A percentile compares a stretch with the other conserved stretches of the same genome.
Conservation (phyloP, 225 moss, liverwort and hornwort species). For the Thuidium tamariscinum region DNA sequence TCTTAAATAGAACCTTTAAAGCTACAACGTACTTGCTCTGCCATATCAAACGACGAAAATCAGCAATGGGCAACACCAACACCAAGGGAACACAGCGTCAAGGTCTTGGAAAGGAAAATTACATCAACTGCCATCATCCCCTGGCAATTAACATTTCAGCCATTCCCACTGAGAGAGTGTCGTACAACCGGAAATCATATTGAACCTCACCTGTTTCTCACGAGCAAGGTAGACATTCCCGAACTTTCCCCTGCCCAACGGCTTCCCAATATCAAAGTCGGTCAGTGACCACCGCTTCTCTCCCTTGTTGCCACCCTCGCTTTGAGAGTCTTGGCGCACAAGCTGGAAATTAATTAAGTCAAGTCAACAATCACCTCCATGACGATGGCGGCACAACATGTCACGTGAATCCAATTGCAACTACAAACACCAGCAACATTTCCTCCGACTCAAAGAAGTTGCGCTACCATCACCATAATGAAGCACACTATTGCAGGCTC, state of each 20-base stretch:
- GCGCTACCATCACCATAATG: background rate
- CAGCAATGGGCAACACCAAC: too few relatives aligned
- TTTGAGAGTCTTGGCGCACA: slow-evolving; percentile 5
- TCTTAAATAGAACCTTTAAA: slow-evolving; percentile 85
- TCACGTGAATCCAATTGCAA: background rate
- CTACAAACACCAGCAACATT: background rate
- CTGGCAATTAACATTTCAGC: too few relatives aligned
- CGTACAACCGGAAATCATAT: too few relatives aligned
- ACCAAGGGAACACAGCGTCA: background rate
- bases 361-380: background rate
- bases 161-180: background rate
- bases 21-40: slow-evolving; percentile 98
- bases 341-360: background rate
- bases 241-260: slow-evolving; percentile 85
- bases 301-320: slow-evolving; percentile 16
- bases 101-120: too few relatives aligned
- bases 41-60: background rate
- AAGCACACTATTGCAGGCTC: background rate
- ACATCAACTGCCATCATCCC: too few relatives aligned
- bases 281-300: slow-evolving; percentile 84
- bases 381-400: too few relatives aligned
- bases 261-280: slow-evolving; percentile 93
- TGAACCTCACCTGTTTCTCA: slow-evolving; percentile 55
- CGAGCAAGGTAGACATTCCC: slow-evolving; percentile 93
- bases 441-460: background rate